These are phyloP conservation scores for Podospora appendiculata DNA, from an alignment of 495 filamentous ascomycete species.

Conservation along the genomic window DNA sequence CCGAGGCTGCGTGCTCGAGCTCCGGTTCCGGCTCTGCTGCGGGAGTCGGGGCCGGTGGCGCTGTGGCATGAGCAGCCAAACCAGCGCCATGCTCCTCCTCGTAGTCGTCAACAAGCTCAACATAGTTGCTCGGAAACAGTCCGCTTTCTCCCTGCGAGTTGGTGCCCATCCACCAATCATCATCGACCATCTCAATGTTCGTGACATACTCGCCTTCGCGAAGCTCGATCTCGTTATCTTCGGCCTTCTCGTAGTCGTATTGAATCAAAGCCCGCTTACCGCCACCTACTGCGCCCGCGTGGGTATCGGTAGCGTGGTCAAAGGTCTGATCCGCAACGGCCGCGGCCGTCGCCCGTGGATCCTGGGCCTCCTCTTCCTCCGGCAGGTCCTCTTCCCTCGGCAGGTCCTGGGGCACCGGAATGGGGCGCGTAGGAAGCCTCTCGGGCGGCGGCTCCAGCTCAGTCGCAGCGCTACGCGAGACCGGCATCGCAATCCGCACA, in stretches of 20 bases:
- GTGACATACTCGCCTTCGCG: slow-evolving; percentile 85
- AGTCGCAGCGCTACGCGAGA: slow-evolving; percentile 53
- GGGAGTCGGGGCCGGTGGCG: slow-evolving; percentile 18
- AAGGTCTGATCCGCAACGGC: slow-evolving; percentile 38
- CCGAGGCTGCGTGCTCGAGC: slow-evolving; percentile 8
- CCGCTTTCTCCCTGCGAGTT: slow-evolving; percentile 75
- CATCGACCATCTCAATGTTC: slow-evolving; percentile 96
- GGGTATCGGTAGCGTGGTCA: slow-evolving; percentile 20
- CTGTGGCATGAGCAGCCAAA: slow-evolving; percentile 7
- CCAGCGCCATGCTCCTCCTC: slow-evolving; percentile 12
- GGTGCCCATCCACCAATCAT: slow-evolving; percentile 95
- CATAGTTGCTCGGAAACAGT: slow-evolving; percentile 95
- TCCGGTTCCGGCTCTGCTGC: slow-evolving; percentile 16
- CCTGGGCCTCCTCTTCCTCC: slow-evolving; percentile 53
- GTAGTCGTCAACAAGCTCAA: slow-evolving; percentile 67
- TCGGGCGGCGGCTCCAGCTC: slow-evolving; percentile 45
- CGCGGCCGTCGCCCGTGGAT: slow-evolving; percentile 55
- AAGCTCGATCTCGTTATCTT: slow-evolving; percentile 92
- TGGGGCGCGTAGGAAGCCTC: slow-evolving; percentile 35
- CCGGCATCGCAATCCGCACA: slow-evolving; percentile 80
- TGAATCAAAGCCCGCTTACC: slow-evolving; percentile 71
- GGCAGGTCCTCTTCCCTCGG: slow-evolving; percentile 56
- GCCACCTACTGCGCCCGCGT: slow-evolving; percentile 18
- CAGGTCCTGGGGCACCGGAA: slow-evolving; percentile 49
- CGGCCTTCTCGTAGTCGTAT: slow-evolving; percentile 95